Conservation (phyloP, 257 asterid species). For the Scutellaria minor region DNA sequence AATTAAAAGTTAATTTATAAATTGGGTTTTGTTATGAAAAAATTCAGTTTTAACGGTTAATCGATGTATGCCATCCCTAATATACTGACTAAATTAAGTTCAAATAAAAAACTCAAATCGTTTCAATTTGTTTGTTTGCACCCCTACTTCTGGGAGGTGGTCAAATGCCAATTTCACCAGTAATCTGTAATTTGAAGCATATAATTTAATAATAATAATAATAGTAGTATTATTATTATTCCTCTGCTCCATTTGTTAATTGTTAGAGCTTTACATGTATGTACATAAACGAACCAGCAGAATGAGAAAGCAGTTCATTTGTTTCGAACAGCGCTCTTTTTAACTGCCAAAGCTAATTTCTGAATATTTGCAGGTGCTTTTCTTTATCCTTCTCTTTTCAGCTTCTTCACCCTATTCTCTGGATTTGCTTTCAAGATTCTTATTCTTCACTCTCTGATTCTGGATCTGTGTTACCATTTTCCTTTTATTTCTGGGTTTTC, state of each 20-base stretch:
- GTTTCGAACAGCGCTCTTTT: conserved; percentile 24
- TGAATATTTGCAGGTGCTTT: conserved; percentile 25
- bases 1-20: too few species aligned
- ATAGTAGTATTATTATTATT: neutral
- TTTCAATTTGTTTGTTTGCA: too few species aligned
- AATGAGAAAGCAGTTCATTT: conserved; percentile 27
- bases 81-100: too few species aligned
- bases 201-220: neutral
- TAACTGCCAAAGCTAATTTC: conserved; percentile 35
- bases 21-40: too few species aligned
- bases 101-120: too few species aligned
- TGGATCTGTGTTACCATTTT: conserved; percentile 38
- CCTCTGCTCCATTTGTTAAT: conserved; percentile 38
- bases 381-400: conserved; percentile 5
- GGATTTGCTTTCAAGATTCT: conserved; percentile 23
- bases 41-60: too few species aligned
- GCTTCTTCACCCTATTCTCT: too few species aligned
- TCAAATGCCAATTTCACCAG: neutral
- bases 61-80: too few species aligned
- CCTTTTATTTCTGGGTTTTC: neutral
- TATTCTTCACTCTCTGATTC: conserved; percentile 10
- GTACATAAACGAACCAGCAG: conserved; percentile 26
- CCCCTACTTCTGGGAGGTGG: too few species aligned
- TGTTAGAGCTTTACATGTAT: conserved; percentile 31
- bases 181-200: neutral